Base-by-base conservation (phyloP, 1,284 basidiomycete species). In the Cerrena zonata region DNA sequence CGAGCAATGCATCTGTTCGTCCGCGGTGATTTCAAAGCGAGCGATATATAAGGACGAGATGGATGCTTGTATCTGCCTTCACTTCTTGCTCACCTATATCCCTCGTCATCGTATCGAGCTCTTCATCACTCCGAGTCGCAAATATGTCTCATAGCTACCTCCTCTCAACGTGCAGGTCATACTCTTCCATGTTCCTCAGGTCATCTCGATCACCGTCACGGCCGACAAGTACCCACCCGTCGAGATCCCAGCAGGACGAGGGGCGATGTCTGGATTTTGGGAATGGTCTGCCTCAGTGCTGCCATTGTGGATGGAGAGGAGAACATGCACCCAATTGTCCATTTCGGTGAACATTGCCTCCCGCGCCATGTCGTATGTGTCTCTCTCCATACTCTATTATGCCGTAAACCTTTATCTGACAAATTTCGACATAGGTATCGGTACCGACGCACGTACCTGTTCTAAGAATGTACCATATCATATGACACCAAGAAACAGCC, bases 301-400 rank as follows among this genome's bases (percentile, higher is more conserved):
- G 82, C 74, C 83, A 86, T 64, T 87, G 85, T 56, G 83, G 83
- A 56, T 83, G 73, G 72, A 79, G 84, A 58, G 84, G 84, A 42
- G 63, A 70, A 50, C 84, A 87, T 62, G 68, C 79, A n/a, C 77
- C 79, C 37, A 75, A 70, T 62, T 86, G 84, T 72, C 84, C 84
- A 25, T 86, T 86, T 34, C 30, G 30, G 15, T 34, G 7, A 7
- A 34, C 30, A 15, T 34, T 7, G 30, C 30, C 7, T n/a, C n/a
- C n/a, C n/a, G n/a, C n/a, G n/a, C n/a, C n/a, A n/a, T n/a, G n/a
- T n/a, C 30, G 30, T 34, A 34, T 34, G 7, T 7, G 30, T 34
- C 15, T 15, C 15, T 15, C 30, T 34, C 30, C 15, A 34, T 34
- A 34, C 15, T n/a, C n/a, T n/a, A n/a, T n/a, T n/a, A n/a, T n/a